Evolutionary conservation across 768 basidiomycete genomes (phyloP), one percentile per base, ranked within the genome.

Genomic region (Amanita phalloides): DNA sequence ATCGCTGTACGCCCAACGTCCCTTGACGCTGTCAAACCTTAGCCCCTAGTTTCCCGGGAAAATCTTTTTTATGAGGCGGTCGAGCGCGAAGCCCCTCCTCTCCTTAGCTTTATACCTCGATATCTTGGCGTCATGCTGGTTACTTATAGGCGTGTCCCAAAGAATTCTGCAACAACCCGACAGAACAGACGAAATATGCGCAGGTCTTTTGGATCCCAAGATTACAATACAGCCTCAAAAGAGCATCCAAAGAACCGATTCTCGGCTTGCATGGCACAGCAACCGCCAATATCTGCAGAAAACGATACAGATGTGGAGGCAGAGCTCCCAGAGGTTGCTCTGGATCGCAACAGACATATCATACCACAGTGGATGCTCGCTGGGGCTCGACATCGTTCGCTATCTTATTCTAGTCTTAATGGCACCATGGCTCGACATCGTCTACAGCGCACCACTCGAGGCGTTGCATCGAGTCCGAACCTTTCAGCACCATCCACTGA

Each of bases 111-210:
- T 61, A 96, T 97, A 54, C 96, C 96, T n/a, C 85, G 94, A 41
- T 99, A 99, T 66, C 75, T 99, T 13, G 96, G 96, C 21, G 96
- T 99, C 50, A 96, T 99, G 92, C 78, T 98, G 38, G 95, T 99
- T 60, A 95, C 86, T 48, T 98, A 98, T 63, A 82, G 96, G 23
- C 79, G 86, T 11, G 87, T 91, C 37, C 69, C 76, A 11, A 82
- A 75, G 60, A 60, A 65, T 26, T 33, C 41, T 8, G 32, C 41
- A 6, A 25, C 13, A 1, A 25, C 32, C 23, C 21, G 21, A 38
- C 48, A 49, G 25, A 30, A 11, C 33, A 4, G 10, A 32, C 33
- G 33, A 4, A 33, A 33, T 33, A 33, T 17, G 37, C 48, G 10
- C 25, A 21, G 37, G 39, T 28, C 48, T 23, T 20, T 30, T 17